These are phyloP conservation scores for Somion occarium DNA, from an alignment of 1,284 basidiomycete genomes.

Conservation along the genomic window DNA sequence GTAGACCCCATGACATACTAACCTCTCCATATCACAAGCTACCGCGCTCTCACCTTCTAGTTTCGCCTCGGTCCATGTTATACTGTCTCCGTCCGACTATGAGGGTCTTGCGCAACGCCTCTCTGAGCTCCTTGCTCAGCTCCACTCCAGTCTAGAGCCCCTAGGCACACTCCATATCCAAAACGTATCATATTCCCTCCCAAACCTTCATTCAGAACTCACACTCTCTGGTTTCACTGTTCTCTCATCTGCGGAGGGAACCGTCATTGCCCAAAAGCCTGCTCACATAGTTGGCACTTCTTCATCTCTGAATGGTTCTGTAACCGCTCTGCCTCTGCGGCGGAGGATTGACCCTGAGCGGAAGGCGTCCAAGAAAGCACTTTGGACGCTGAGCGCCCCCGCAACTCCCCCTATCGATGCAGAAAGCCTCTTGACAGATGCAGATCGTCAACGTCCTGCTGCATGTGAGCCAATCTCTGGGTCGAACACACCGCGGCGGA, in stretches of 20 bases:
- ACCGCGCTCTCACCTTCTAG: conserved; percentile 48
- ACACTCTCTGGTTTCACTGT: conserved; percentile 59
- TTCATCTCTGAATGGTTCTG: conserved; percentile 27
- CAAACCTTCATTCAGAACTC: conserved; percentile 50
- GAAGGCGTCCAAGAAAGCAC: conserved; percentile 67
- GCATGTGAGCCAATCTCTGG: conserved; percentile 60
- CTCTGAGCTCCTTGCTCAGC: conserved; percentile 51
- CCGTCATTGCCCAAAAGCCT: conserved; percentile 66
- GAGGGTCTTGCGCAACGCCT: conserved; percentile 46
- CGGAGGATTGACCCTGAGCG: conserved; percentile 51
- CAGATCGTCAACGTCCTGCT: conserved; percentile 65
- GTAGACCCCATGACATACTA: conserved; percentile 2
- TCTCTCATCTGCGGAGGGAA: conserved; percentile 39
- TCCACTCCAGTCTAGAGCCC: conserved; percentile 53
- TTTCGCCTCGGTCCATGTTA: conserved; percentile 63
- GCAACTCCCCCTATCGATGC: conserved; percentile 68
- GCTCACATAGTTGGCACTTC: conserved; percentile 34
- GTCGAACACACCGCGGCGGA: conserved; percentile 50
- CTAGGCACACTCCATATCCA: conserved; percentile 65
- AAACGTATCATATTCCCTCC: conserved; percentile 41
- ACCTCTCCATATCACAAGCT: conserved; percentile 35
- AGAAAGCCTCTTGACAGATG: conserved; percentile 69
- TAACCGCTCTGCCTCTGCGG: conserved; percentile 40
- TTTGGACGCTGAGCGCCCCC: conserved; percentile 70
- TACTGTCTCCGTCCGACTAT: conserved; percentile 60